Evolutionary conservation across 2,329 filamentous ascomycete species (phyloP).

Genomic region (Phialophora tarda): DNA sequence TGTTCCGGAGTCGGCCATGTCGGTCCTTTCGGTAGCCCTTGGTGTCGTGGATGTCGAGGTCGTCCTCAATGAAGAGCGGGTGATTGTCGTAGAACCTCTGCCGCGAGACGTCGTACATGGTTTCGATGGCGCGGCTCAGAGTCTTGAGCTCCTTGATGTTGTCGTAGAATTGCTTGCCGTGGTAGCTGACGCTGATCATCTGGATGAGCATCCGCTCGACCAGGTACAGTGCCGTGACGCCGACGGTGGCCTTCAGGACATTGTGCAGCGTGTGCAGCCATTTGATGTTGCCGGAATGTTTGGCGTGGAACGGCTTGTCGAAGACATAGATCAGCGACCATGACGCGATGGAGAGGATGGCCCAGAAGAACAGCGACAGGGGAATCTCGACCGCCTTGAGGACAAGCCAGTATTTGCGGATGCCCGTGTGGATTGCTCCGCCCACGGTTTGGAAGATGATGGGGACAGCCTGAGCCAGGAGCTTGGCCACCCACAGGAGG

Average conservation of each 20-base stretch:
- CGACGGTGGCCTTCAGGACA: constrained; percentile 29
- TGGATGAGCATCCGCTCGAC: constrained; percentile 33
- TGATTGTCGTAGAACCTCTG: constrained; percentile 23
- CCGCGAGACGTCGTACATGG: constrained; percentile 33
- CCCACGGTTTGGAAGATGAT: constrained; percentile 28
- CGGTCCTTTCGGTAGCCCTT: constrained; percentile 28
- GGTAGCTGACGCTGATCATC: constrained; percentile 31
- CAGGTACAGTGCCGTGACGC: constrained; percentile 47
- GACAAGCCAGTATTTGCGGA: constrained; percentile 30
- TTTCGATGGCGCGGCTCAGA: constrained; percentile 27
- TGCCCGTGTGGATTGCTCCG: constrained; percentile 24
- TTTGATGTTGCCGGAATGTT: constrained; percentile 24
- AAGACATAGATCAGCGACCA: constrained; percentile 30
- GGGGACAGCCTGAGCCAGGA: constrained; percentile 28
- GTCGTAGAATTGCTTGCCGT: constrained; percentile 32
- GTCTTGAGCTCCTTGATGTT: constrained; percentile 33
- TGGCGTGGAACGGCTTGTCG: constrained; percentile 25
- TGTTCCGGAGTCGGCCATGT: constrained; percentile 15
- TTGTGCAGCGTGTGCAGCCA: constrained; percentile 31
- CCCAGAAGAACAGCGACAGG: constrained; percentile 32
- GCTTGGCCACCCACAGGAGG: constrained; percentile 31
- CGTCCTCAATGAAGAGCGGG: constrained; percentile 25
- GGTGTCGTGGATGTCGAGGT: constrained; percentile 30
- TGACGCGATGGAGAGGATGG: constrained; percentile 23
- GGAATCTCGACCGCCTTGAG: constrained; percentile 32